Evolutionary conservation across 768 basidiomycete species (phyloP).

Genomic region (Gloeophyllum trabeum): DNA sequence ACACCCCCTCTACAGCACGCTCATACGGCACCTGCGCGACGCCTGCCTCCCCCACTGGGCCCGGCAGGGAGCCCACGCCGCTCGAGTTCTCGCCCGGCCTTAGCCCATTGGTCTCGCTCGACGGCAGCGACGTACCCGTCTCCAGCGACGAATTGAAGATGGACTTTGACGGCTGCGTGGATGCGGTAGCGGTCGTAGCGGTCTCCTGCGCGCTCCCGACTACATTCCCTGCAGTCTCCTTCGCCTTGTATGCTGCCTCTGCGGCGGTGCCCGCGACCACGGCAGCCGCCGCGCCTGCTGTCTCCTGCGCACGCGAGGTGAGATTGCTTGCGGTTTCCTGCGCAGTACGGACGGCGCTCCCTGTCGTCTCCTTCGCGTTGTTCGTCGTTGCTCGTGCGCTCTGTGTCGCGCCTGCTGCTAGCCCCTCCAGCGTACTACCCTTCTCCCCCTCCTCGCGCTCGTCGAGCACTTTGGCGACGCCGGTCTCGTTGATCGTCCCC

Average conservation of each 20-base stretch:
- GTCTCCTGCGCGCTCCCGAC: constrained; percentile 3
- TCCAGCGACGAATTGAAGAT: too few relatives aligned
- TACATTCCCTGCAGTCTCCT: background rate
- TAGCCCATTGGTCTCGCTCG: too few relatives aligned
- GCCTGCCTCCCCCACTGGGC: too few relatives aligned
- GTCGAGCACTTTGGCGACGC: background rate
- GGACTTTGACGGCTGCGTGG: too few relatives aligned
- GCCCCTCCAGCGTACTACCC: background rate
- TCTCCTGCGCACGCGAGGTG: too few relatives aligned
- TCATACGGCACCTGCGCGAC: constrained; percentile 14
- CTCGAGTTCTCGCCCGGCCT: too few relatives aligned
- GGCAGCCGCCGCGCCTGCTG: too few relatives aligned
- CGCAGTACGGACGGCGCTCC: constrained; percentile 1
- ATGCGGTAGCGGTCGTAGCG: too few relatives aligned
- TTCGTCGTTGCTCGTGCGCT: background rate
- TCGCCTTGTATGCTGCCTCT: background rate
- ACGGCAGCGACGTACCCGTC: too few relatives aligned
- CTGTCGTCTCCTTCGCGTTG: constrained; percentile 2
- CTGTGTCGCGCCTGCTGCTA: background rate
- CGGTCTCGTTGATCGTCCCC: constrained; percentile 5
- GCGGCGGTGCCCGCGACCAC: background rate
- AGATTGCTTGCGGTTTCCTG: too few relatives aligned
- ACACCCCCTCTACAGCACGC: background rate
- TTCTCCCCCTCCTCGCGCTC: background rate
- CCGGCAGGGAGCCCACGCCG: too few relatives aligned